phyloP scores from a whole-genome alignment of 1,284 basidiomycete genomes.

The Porodaedalea pini region DNA sequence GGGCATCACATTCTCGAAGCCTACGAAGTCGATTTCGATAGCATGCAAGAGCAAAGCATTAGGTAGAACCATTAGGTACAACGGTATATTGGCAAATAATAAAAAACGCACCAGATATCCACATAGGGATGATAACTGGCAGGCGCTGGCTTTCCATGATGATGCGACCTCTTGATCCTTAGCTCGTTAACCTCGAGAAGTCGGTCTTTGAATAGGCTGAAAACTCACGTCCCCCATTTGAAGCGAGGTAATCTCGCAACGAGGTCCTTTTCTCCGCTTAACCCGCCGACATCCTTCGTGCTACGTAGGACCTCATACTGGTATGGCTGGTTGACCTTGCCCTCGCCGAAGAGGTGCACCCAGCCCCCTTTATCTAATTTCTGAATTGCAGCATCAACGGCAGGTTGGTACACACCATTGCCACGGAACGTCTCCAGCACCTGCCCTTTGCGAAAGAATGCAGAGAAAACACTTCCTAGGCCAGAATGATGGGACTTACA shows the following conservation, averaged over 20 bases:
- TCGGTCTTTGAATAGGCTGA: conserved; percentile 12
- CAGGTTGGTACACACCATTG: conserved; percentile 84
- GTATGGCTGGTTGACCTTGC: conserved; percentile 79
- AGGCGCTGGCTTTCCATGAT: conserved; percentile 72
- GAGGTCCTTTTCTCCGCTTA: conserved; percentile 29
- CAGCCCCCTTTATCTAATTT: conserved; percentile 81
- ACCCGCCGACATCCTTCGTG: neutral
- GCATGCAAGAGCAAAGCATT: too few relatives aligned
- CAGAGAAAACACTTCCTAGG: conserved; percentile 64
- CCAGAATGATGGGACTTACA: conserved; percentile 15
- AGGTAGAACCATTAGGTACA: neutral
- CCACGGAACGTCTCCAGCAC: conserved; percentile 93
- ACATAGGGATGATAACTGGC: conserved; percentile 91
- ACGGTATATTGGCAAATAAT: too few relatives aligned
- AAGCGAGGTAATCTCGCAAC: conserved; percentile 68
- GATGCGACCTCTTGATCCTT: conserved; percentile 84
- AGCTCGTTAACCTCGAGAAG: conserved; percentile 5
- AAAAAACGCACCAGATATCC: conserved; percentile 67
- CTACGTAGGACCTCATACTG: conserved; percentile 40
- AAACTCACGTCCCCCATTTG: conserved; percentile 93
- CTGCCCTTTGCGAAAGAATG: conserved; percentile 88
- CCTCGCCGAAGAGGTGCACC: conserved; percentile 96
- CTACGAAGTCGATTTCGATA: conserved; percentile 36
- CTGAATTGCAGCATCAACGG: conserved; percentile 78
- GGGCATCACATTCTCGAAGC: conserved; percentile 89